Evolutionary conservation across 345 rosid genomes (phyloP).

Genomic region (Melaleuca alternifolia): DNA sequence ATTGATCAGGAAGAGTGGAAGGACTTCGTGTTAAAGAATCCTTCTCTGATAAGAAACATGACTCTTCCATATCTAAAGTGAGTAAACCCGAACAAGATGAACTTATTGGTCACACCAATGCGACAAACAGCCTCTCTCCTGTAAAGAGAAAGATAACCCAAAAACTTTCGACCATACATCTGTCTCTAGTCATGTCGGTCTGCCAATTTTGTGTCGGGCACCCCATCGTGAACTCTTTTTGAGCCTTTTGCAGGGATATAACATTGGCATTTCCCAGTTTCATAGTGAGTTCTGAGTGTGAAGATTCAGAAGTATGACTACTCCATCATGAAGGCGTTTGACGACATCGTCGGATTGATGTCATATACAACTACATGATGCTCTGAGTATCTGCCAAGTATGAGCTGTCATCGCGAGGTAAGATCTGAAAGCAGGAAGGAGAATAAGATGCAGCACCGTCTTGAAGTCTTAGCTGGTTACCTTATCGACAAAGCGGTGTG

Average conservation of each 20-base stretch:
- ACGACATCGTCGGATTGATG: background rate
- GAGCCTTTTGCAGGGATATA: slow-evolving; percentile 56
- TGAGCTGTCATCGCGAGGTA: background rate
- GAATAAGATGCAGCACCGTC: background rate
- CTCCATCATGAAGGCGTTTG: background rate
- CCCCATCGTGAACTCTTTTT: background rate
- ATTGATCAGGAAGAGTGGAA: slow-evolving; percentile 82
- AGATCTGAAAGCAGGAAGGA: background rate
- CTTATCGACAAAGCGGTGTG: background rate
- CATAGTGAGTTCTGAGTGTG: slow-evolving; percentile 39
- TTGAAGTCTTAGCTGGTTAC: background rate
- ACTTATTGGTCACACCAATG: background rate
- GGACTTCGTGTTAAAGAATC: slow-evolving; percentile 48
- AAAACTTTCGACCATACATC: background rate
- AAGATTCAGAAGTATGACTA: slow-evolving; percentile 27
- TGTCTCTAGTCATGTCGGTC: background rate
- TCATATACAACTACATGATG: background rate
- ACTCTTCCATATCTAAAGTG: slow-evolving; percentile 75
- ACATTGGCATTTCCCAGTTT: slow-evolving; percentile 79
- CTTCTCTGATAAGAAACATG: slow-evolving; percentile 79
- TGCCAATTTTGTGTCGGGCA: background rate
- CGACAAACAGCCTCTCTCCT: background rate
- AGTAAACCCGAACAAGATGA: background rate
- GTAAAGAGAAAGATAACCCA: background rate
- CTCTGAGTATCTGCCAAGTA: too few relatives aligned